These are phyloP conservation scores for Daldinia sp. DNA, from an alignment of 2,329 filamentous ascomycete species.

Conservation along the genomic window DNA sequence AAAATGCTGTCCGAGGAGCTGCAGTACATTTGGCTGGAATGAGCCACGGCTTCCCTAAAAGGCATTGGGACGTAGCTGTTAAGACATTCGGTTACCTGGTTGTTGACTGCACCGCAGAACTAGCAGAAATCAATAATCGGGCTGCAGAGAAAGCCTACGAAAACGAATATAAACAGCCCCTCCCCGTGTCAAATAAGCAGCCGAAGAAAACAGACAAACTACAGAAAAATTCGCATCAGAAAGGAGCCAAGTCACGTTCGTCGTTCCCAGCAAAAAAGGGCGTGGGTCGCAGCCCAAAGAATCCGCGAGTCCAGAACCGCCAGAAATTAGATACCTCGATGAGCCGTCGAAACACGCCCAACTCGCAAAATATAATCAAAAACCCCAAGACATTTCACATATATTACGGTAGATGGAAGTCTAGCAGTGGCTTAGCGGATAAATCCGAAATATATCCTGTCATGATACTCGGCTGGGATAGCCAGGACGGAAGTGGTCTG, in stretches of 20 bases:
- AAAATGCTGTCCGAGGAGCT: constrained; percentile 48
- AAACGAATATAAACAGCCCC: constrained; percentile 45
- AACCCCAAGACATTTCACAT: constrained; percentile 47
- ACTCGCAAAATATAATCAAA: constrained; percentile 29
- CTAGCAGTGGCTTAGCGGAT: constrained; percentile 1
- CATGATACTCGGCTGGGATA: constrained; percentile 50
- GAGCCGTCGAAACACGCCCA: constrained; percentile 1
- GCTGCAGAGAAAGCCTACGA: constrained; percentile 43
- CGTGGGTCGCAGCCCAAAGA: constrained; percentile 26
- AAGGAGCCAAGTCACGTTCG: neutral
- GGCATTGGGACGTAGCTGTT: constrained; percentile 45
- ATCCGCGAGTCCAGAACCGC: neutral
- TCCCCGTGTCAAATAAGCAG: neutral
- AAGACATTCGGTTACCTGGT: constrained; percentile 48
- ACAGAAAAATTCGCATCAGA: neutral
- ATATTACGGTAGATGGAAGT: constrained; percentile 47
- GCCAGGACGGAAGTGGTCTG: constrained; percentile 44
- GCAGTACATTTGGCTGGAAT: constrained; percentile 50
- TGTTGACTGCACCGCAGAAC: constrained; percentile 44
- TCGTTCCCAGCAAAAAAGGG: neutral
- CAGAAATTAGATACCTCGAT: neutral
- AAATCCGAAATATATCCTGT: constrained; percentile 47
- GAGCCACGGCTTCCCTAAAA: constrained; percentile 45
- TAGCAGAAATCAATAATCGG: constrained; percentile 48
- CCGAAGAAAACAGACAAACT: neutral